These are phyloP conservation scores for Xylaria sp. DNA, from an alignment of 2,329 filamentous ascomycete genomes.

Conservation along the genomic window DNA sequence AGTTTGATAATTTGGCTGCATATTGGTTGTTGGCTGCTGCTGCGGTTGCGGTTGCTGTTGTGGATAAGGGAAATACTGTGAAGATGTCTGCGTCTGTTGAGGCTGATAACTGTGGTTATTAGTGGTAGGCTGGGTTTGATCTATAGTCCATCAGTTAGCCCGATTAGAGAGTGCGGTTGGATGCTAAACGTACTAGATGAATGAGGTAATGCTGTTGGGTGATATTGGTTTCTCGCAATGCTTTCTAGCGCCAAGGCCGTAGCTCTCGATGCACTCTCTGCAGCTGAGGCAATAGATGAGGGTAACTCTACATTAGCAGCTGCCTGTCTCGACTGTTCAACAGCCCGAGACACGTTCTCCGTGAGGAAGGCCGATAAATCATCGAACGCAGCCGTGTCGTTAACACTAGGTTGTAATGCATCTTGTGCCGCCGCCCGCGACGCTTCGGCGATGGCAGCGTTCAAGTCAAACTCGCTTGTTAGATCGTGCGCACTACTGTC, in stretches of 20 bases:
- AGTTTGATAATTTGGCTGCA: slow-evolving; percentile 41
- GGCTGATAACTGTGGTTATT: slow-evolving; percentile 44
- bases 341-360: slow-evolving; percentile 48
- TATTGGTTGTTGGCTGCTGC: slow-evolving; percentile 39
- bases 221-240: slow-evolving; percentile 50
- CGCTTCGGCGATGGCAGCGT: slow-evolving; percentile 50
- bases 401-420: slow-evolving; percentile 40
- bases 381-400: slow-evolving; percentile 41
- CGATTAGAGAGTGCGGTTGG: neutral
- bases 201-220: slow-evolving; percentile 49
- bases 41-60: slow-evolving; percentile 41
- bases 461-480: slow-evolving; percentile 47
- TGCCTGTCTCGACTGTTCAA: slow-evolving; percentile 47
- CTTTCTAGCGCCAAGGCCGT: slow-evolving; percentile 50
- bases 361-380: slow-evolving; percentile 49
- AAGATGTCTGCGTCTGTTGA: slow-evolving; percentile 40
- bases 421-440: slow-evolving; percentile 49
- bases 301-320: slow-evolving; percentile 45
- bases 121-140: slow-evolving; percentile 38
- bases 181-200: slow-evolving; percentile 40
- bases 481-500: slow-evolving; percentile 40
- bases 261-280: slow-evolving; percentile 50
- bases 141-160: slow-evolving; percentile 36
- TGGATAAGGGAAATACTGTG: slow-evolving; percentile 41
- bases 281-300: slow-evolving; percentile 47